These are phyloP conservation scores for Microstroma glucosiphilum DNA, from an alignment of 1,284 basidiomycete genomes.

Conservation along the genomic window DNA sequence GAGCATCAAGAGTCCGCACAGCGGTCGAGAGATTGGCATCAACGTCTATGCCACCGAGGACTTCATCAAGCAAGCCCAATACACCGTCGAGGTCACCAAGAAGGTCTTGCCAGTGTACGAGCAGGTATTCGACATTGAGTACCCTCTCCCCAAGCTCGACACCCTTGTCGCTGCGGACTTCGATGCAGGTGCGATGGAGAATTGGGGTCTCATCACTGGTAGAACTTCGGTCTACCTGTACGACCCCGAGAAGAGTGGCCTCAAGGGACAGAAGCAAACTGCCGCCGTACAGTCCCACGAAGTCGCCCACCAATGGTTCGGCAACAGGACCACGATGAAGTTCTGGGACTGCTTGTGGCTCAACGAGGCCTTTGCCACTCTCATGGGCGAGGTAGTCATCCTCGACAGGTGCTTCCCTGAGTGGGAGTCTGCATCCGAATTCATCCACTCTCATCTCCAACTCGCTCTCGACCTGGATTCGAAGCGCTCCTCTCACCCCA, in stretches of 20 bases:
- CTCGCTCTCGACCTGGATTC: slow-evolving; percentile 74
- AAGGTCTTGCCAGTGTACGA: slow-evolving; percentile 87
- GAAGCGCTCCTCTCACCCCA: slow-evolving; percentile 85
- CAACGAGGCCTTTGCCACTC: slow-evolving; percentile 72
- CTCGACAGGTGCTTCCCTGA: slow-evolving; percentile 60
- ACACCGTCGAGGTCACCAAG: slow-evolving; percentile 80
- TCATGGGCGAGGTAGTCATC: slow-evolving; percentile 81
- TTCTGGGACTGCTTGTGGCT: slow-evolving; percentile 69
- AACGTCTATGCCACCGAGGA: slow-evolving; percentile 79
- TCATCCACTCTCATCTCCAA: slow-evolving; percentile 57
- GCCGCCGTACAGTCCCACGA: slow-evolving; percentile 76
- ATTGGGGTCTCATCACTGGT: slow-evolving; percentile 72
- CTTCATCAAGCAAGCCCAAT: slow-evolving; percentile 68
- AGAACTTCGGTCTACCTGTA: slow-evolving; percentile 75
- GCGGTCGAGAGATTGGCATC: slow-evolving; percentile 73
- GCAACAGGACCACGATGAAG: slow-evolving; percentile 83
- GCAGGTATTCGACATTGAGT: slow-evolving; percentile 77
- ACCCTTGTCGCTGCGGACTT: slow-evolving; percentile 61
- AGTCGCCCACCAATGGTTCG: slow-evolving; percentile 60
- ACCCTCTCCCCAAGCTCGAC: slow-evolving; percentile 72
- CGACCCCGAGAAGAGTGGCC: slow-evolving; percentile 69
- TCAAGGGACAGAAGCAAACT: slow-evolving; percentile 71
- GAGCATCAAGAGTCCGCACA: slow-evolving; percentile 73
- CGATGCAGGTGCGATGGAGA: slow-evolving; percentile 59
- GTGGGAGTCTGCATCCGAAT: slow-evolving; percentile 57